These are phyloP conservation scores for Colletotrichum tabaci DNA, from an alignment of 2,329 filamentous ascomycete species.

Conservation along the genomic window DNA sequence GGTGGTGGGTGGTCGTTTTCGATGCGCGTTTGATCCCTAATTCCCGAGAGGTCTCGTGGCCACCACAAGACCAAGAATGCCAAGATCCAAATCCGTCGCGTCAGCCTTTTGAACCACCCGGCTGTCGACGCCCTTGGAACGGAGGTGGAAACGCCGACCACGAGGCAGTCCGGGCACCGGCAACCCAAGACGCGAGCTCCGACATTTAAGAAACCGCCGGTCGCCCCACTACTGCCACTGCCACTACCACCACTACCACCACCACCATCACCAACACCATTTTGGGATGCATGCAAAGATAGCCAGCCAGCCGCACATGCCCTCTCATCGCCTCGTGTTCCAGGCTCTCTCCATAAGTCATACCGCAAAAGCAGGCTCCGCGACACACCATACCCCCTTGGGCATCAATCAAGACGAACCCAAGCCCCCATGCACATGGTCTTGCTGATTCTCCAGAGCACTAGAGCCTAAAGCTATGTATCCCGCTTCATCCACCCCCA, in stretches of 20 bases:
- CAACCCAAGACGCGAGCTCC: conserved; percentile 34
- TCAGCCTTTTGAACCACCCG: not conserved
- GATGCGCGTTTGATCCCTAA: not conserved
- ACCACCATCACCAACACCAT: too few relatives aligned
- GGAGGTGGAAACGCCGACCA: conserved; percentile 20
- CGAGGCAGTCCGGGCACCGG: conserved; percentile 16
- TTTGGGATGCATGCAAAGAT: conserved; percentile 1
- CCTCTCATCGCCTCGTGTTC: not conserved
- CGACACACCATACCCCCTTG: not conserved
- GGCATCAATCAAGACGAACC: conserved; percentile 11
- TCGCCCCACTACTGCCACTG: not conserved
- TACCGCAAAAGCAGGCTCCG: not conserved
- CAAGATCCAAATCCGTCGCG: not conserved
- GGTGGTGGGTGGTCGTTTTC: too few relatives aligned
- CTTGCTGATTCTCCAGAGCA: not conserved
- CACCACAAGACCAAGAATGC: not conserved
- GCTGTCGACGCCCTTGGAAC: not conserved
- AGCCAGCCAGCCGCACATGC: not conserved
- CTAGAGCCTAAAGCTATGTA: not conserved
- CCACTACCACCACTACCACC: too few relatives aligned
- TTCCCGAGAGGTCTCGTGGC: not conserved
- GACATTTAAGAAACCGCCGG: not conserved
- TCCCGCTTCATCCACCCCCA: conserved; percentile 6
- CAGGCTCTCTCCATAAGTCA: not conserved
- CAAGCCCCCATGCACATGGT: not conserved